Base-by-base conservation (phyloP, 2,329 filamentous ascomycete genomes). In the Chrysoporthe deuterocubensis region DNA sequence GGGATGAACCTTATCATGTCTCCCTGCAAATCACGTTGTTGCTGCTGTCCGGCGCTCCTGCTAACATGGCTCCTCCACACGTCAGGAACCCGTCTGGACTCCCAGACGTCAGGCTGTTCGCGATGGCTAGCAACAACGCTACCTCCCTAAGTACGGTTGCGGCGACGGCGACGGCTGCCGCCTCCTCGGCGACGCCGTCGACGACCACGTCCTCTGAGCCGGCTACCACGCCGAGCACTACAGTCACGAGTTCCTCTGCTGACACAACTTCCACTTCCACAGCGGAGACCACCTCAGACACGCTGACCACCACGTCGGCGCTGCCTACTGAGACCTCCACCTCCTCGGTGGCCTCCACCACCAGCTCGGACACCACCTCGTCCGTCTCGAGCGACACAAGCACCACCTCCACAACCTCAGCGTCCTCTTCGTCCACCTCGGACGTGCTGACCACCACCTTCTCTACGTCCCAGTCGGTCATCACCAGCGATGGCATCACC, bases 41-140 rank as follows among this genome's bases (percentile, higher is more conserved):
- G 43, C 42, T 26, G 26, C 61, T 64, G 58, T 46, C 26, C 42
- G 59, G 21, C 63, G 61, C 52, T 43, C 37, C 34, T 42, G 63
- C 69, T 70, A 70, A 70, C 67, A 70, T 70, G 69, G 64, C 67
- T 50, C 69, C 67, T 34, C 62, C 59, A 46, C 59, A 56, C 56
- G 46, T 48, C 56, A 70, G 69, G 50, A 61, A 60, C 59, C 26
- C 61, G 34, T 65, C 69, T 59, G 65, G 64, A 44, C 65, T 60
- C 26, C 59, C 57, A 54, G 62, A 58, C 43, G 26, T 50, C n/a
- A 61, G 58, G 43, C 50, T 46, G 13, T 66, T 67, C 57, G 69
- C 62, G 40, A 70, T 70, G 69, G 58, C 69, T 62, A 70, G 59
- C 67, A 69, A 67, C 66, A 67, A 64, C 54, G 60, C 50, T 65